phyloP scores from a whole-genome alignment of 2,329 filamentous ascomycete genomes.

The Aspergillus ustus region DNA sequence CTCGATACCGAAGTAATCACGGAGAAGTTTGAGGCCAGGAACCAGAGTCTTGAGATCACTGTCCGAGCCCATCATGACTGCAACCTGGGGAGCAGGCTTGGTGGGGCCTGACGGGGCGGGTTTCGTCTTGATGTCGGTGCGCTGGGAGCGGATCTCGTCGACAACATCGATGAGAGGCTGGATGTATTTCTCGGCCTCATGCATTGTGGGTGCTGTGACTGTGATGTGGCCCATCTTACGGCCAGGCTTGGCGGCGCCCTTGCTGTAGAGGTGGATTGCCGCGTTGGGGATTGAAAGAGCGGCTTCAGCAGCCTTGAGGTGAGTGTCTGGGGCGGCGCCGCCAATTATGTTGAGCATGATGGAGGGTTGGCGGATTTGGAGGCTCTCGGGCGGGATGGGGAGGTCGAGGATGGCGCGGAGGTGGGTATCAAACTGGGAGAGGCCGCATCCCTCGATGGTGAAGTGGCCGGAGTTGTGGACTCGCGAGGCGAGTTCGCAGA shows the following conservation, averaged over 20 bases:
- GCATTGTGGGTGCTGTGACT: conserved; percentile 70
- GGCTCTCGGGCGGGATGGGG: conserved; percentile 60
- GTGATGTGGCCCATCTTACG: conserved; percentile 97
- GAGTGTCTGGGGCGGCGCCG: conserved; percentile 61
- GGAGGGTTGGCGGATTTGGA: conserved; percentile 52
- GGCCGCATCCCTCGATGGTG: conserved; percentile 87
- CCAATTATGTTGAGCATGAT: conserved; percentile 63
- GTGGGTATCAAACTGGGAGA: conserved; percentile 92
- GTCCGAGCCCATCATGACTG: conserved; percentile 56
- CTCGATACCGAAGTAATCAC: conserved; percentile 49
- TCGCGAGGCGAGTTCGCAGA: conserved; percentile 86
- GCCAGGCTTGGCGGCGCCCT: conserved; percentile 78
- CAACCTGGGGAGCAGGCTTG: conserved; percentile 45
- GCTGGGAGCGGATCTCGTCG: conserved; percentile 75
- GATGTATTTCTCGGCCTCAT: conserved; percentile 69
- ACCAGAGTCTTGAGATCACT: conserved; percentile 51
- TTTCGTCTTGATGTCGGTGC: conserved; percentile 40
- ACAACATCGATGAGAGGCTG: conserved; percentile 74
- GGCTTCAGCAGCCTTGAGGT: conserved; percentile 63
- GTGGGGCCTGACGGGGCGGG: conserved; percentile 35
- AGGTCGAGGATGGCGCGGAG: conserved; percentile 79
- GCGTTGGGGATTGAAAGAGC: conserved; percentile 64
- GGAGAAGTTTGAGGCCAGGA: conserved; percentile 49
- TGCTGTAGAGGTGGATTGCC: conserved; percentile 87
- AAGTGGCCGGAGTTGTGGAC: conserved; percentile 94